These are phyloP conservation scores for Arachnomyces sp. DNA, from an alignment of 2,329 filamentous ascomycete genomes.

Conservation along the genomic window DNA sequence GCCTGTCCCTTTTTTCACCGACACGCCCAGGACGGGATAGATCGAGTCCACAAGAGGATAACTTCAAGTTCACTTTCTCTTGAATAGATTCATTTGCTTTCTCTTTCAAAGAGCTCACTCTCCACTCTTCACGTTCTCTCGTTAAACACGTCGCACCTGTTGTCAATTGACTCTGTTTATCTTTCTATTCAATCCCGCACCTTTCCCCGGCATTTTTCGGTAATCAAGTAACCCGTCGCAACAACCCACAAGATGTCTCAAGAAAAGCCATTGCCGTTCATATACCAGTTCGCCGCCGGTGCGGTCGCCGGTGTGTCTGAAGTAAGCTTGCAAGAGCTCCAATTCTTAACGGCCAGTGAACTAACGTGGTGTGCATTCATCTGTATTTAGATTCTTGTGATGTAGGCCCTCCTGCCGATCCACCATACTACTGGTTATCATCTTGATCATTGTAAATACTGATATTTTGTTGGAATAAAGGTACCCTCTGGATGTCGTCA, in stretches of 20 bases:
- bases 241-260: slow-evolving; percentile 52
- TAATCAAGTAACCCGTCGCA: slow-evolving; percentile 1
- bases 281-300: slow-evolving; percentile 92
- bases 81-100: background rate
- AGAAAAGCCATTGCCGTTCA: slow-evolving; percentile 75
- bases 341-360: background rate
- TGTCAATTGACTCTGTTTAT: background rate
- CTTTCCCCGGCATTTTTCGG: slow-evolving; percentile 1
- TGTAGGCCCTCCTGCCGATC: slow-evolving; percentile 47
- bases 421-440: background rate
- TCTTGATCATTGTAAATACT: background rate
- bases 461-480: slow-evolving; percentile 40
- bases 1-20: too few relatives aligned
- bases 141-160: background rate
- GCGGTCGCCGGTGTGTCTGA: slow-evolving; percentile 97
- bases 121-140: slow-evolving; percentile 7
- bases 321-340: slow-evolving; percentile 47
- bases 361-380: slow-evolving; percentile 2
- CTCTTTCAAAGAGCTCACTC: slow-evolving; percentile 5
- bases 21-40: too few relatives aligned
- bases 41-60: too few relatives aligned
- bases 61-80: too few relatives aligned
- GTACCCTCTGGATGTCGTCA: slow-evolving; percentile 98
- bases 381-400: slow-evolving; percentile 68
- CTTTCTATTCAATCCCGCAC: slow-evolving; percentile 4